Conservation (phyloP, 495 filamentous ascomycete species). For the Talaromyces thailandensis region DNA sequence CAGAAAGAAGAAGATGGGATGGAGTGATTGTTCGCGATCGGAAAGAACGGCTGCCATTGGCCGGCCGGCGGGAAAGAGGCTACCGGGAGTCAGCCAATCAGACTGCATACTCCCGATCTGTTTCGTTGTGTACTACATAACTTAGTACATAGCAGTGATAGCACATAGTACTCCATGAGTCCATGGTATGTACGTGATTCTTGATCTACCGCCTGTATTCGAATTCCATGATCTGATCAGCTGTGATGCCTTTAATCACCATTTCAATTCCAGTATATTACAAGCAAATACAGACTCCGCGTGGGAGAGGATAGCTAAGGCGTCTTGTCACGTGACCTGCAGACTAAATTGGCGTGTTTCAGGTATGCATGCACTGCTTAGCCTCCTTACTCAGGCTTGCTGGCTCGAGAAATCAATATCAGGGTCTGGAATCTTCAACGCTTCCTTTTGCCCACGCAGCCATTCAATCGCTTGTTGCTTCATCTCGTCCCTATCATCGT, state of each 20-base stretch:
- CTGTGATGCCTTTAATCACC: too few species aligned
- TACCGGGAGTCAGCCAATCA: not conserved
- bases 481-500: not conserved
- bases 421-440: not conserved
- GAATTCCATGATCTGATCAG: too few species aligned
- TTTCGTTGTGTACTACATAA: not conserved
- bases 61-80: not conserved
- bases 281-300: too few species aligned
- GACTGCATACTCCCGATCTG: not conserved
- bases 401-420: not conserved
- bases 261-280: too few species aligned
- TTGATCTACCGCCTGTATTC: too few species aligned
- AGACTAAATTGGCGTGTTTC: conserved; percentile 2
- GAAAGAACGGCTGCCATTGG: not conserved
- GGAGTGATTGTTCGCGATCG: not conserved
- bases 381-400: not conserved
- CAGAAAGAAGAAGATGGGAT: not conserved
- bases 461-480: not conserved
- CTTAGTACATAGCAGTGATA: not conserved
- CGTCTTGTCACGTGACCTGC: not conserved
- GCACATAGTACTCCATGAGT: too few species aligned
- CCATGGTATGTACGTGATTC: too few species aligned
- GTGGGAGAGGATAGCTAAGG: not conserved
- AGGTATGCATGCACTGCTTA: not conserved
- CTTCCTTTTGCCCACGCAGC: not conserved